These are phyloP conservation scores for Triticum turgidum DNA, from an alignment of 176 grass and related monocot genomes.

Conservation along the genomic window DNA sequence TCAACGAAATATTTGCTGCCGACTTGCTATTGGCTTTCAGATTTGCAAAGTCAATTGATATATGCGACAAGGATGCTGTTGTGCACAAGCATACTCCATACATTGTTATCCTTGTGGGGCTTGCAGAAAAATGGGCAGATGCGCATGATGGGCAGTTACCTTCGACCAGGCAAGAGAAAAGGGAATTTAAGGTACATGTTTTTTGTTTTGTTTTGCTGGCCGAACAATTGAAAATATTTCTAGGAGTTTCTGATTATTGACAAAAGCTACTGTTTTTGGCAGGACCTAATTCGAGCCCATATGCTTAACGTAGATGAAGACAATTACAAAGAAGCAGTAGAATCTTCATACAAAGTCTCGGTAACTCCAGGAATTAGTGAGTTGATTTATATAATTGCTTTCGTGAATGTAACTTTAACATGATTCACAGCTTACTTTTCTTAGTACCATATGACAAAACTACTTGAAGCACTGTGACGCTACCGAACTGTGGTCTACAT, in stretches of 20 bases:
- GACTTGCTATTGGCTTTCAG: constrained; percentile 40
- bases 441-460: background rate
- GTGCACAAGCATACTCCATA: constrained; percentile 98
- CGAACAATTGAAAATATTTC: background rate
- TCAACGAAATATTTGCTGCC: constrained; percentile 1
- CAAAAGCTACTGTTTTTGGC: constrained; percentile 31
- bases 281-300: constrained; percentile 85
- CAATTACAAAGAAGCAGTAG: constrained; percentile 95
- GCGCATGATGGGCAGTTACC: constrained; percentile 70
- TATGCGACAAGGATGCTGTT: constrained; percentile 76
- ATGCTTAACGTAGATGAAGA: constrained; percentile 97
- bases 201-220: background rate
- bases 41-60: constrained; percentile 76
- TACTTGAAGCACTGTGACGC: background rate
- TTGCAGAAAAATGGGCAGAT: constrained; percentile 88
- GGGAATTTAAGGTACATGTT: constrained; percentile 78
- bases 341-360: constrained; percentile 91
- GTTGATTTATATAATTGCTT: constrained; percentile 31
- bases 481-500: background rate
- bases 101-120: constrained; percentile 73
- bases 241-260: constrained; percentile 18
- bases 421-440: background rate
- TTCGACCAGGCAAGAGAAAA: constrained; percentile 94
- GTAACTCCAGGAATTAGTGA: constrained; percentile 80
- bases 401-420: background rate